These are phyloP conservation scores for Trichophyton schoenleinii DNA, from an alignment of 2,329 filamentous ascomycete species.

Conservation along the genomic window DNA sequence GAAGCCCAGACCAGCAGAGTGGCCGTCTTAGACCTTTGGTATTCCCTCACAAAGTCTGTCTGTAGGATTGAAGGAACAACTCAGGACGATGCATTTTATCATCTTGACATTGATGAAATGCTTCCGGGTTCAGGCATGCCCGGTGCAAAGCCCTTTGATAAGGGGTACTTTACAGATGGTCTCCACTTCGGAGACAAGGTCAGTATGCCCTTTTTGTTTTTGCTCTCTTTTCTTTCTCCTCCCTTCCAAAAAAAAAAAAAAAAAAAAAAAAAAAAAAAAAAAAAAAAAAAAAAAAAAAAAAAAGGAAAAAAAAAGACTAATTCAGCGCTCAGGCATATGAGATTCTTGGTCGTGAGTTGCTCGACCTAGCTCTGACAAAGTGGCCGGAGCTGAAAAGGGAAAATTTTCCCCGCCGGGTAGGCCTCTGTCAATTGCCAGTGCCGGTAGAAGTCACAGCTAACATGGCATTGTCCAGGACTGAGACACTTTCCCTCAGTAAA, in stretches of 20 bases:
- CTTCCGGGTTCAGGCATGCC: constrained; percentile 27
- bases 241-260: too few species aligned
- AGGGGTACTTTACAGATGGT: constrained; percentile 27
- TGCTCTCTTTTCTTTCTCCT: not conserved
- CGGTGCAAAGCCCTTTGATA: constrained; percentile 20
- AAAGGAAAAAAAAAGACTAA: not conserved
- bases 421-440: not conserved
- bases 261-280: not conserved
- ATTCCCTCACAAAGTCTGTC: constrained; percentile 17
- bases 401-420: constrained; percentile 10
- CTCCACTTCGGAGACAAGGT: constrained; percentile 24
- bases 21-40: constrained; percentile 25
- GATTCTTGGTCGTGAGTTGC: constrained; percentile 12
- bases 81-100: constrained; percentile 14
- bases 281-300: too few species aligned
- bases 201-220: not conserved
- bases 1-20: constrained; percentile 22
- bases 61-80: constrained; percentile 9
- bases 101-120: constrained; percentile 20
- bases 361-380: constrained; percentile 10
- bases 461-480: not conserved
- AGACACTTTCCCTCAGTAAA: not conserved
- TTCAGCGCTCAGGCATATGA: constrained; percentile 11
- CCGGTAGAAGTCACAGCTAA: not conserved
- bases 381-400: constrained; percentile 15